These are phyloP conservation scores for Penicillium freii DNA, from an alignment of 2,329 filamentous ascomycete genomes.

Conservation along the genomic window DNA sequence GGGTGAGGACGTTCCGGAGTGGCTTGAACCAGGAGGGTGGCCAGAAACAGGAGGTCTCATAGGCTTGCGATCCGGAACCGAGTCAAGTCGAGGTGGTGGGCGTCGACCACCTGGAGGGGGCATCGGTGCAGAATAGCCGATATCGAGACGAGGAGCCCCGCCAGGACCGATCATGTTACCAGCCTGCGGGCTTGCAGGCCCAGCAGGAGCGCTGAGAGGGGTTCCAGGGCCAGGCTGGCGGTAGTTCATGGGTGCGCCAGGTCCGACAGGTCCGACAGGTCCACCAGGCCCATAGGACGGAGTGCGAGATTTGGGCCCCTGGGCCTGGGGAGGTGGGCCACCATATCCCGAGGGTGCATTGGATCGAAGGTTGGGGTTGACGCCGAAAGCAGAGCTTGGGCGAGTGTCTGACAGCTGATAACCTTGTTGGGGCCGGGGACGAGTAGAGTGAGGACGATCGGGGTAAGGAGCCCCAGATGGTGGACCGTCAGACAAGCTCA, in stretches of 20 bases:
- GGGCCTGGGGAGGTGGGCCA: conserved; percentile 16
- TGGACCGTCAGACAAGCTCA: conserved; percentile 39
- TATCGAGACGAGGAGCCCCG: conserved; percentile 42
- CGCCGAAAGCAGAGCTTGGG: conserved; percentile 48
- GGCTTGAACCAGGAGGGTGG: conserved; percentile 29
- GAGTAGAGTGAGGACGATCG: conserved; percentile 36
- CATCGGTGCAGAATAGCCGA: conserved; percentile 49
- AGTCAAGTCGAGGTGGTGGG: conserved; percentile 32
- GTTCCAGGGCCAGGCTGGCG: conserved; percentile 35
- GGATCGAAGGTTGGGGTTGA: conserved; percentile 49
- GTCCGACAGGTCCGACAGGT: conserved; percentile 20
- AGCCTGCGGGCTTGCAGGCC: conserved; percentile 32
- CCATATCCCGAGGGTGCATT: conserved; percentile 36
- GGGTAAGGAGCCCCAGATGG: conserved; percentile 46
- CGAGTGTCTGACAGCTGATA: conserved; percentile 41
- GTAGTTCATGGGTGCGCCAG: conserved; percentile 33
- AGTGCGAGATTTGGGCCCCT: conserved; percentile 23
- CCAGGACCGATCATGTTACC: conserved; percentile 27
- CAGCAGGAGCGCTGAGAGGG: conserved; percentile 27
- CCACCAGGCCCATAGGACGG: conserved; percentile 32
- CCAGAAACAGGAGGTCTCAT: conserved; percentile 32
- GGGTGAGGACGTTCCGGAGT: conserved; percentile 23
- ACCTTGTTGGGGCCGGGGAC: conserved; percentile 34
- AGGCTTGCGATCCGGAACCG: conserved; percentile 31
- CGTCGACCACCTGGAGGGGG: conserved; percentile 39